phyloP scores from a whole-genome alignment of 164 flowering plant species.

The Umbilicus rupestris region DNA sequence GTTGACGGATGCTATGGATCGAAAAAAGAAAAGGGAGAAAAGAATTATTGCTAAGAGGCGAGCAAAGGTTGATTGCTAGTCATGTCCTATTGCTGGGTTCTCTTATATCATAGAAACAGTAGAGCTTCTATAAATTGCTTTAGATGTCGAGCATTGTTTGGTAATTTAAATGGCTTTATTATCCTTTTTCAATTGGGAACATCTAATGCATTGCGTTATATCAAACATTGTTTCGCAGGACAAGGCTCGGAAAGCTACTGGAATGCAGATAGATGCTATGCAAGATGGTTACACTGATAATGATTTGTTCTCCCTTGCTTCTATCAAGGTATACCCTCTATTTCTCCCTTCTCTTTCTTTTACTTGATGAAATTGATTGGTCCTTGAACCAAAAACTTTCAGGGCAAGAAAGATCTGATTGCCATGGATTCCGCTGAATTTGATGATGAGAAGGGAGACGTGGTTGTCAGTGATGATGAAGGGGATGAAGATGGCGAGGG shows the following conservation, averaged over 20 bases:
- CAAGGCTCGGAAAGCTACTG: constrained; percentile 70
- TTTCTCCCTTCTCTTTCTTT: background rate
- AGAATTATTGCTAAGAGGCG: constrained; percentile 59
- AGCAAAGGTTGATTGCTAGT: constrained; percentile 47
- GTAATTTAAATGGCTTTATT: background rate
- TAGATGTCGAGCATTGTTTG: background rate
- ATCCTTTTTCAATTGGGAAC: background rate
- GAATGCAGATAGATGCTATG: constrained; percentile 70
- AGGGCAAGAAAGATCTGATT: constrained; percentile 78
- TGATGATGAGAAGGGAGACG: constrained; percentile 37
- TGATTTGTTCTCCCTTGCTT: constrained; percentile 77
- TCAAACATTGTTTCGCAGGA: constrained; percentile 40
- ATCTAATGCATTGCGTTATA: background rate
- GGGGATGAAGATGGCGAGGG: constrained; percentile 18
- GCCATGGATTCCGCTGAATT: constrained; percentile 59
- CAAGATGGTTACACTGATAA: constrained; percentile 67
- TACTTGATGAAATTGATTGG: background rate
- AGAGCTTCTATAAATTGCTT: background rate
- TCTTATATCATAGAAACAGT: background rate
- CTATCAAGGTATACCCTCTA: constrained; percentile 60
- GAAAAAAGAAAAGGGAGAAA: constrained; percentile 70
- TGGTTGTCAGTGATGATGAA: constrained; percentile 44
- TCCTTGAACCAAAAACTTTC: constrained; percentile 2
- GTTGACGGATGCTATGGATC: constrained; percentile 63
- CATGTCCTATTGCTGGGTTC: too few relatives aligned